These are phyloP conservation scores for Monosporozyma aerobia DNA, from an alignment of 805 yeast species.

Conservation along the genomic window DNA sequence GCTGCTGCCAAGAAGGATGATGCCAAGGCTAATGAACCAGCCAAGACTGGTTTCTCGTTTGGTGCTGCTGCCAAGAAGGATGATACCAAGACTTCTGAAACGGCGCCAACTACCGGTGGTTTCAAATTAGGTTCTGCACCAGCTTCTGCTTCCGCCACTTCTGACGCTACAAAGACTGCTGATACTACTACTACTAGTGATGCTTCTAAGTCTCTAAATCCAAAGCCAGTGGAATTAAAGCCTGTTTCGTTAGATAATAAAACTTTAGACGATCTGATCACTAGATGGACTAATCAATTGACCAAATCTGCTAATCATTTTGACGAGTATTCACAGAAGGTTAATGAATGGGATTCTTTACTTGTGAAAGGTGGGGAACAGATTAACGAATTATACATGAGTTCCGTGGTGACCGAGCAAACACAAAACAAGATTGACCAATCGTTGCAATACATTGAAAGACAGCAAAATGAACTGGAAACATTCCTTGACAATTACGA, in stretches of 20 bases:
- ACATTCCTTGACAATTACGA: conserved; percentile 75
- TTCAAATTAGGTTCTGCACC: neutral
- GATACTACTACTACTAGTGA: neutral
- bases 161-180: neutral
- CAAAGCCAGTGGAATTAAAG: conserved; percentile 53
- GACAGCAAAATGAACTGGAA: conserved; percentile 89
- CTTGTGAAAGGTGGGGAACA: conserved; percentile 80
- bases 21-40: conserved; percentile 1
- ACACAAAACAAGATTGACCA: conserved; percentile 82
- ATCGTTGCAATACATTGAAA: conserved; percentile 72
- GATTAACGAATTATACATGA: conserved; percentile 66
- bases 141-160: neutral
- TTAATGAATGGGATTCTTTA: conserved; percentile 78
- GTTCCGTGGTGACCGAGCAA: conserved; percentile 74
- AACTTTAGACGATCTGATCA: conserved; percentile 83
- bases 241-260: conserved; percentile 79
- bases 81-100: neutral
- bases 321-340: conserved; percentile 61
- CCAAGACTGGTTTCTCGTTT: conserved; percentile 12
- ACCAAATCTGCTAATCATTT: conserved; percentile 66
- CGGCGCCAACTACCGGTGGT: neutral
- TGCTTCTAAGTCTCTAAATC: conserved; percentile 5
- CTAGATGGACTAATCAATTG: conserved; percentile 87
- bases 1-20: conserved; percentile 1
- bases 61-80: conserved; percentile 6